Percentiles rank a stretch among this genome's conserved stretches.
phyloP scores from a whole-genome alignment of 805 yeast species.

The Hanseniaspora pseudoguilliermondii region DNA sequence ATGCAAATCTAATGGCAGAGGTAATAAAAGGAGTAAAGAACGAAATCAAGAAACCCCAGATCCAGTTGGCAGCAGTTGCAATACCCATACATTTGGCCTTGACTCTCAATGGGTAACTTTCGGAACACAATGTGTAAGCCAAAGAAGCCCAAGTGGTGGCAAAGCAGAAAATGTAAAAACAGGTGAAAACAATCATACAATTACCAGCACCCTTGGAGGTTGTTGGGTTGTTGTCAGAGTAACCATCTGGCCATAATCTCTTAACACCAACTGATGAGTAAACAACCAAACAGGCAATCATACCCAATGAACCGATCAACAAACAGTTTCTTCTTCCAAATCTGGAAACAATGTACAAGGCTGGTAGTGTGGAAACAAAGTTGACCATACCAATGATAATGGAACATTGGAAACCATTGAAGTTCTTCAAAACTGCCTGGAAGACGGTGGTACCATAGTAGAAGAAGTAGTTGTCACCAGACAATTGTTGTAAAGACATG shows the following conservation, averaged over 20 bases:
- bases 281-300: constrained; percentile 31
- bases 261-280: constrained; percentile 51
- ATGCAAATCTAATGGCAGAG: constrained; percentile 50
- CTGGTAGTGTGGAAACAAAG: constrained; percentile 40
- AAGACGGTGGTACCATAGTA: constrained; percentile 39
- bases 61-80: constrained; percentile 48
- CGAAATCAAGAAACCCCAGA: constrained; percentile 54
- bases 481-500: constrained; percentile 52
- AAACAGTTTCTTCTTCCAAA: constrained; percentile 39
- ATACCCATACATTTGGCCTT: constrained; percentile 42
- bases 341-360: constrained; percentile 37
- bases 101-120: constrained; percentile 56
- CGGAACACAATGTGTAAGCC: constrained; percentile 48
- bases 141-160: constrained; percentile 64
- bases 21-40: constrained; percentile 68
- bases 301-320: constrained; percentile 35
- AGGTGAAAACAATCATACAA: constrained; percentile 29
- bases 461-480: constrained; percentile 52
- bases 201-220: constrained; percentile 25
- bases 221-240: constrained; percentile 23
- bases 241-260: constrained; percentile 29
- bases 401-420: constrained; percentile 43
- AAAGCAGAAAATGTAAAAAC: constrained; percentile 47
- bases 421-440: constrained; percentile 23
- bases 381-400: constrained; percentile 44